Conservation (phyloP, 257 asterid species). For the Penstemon newberryi region DNA sequence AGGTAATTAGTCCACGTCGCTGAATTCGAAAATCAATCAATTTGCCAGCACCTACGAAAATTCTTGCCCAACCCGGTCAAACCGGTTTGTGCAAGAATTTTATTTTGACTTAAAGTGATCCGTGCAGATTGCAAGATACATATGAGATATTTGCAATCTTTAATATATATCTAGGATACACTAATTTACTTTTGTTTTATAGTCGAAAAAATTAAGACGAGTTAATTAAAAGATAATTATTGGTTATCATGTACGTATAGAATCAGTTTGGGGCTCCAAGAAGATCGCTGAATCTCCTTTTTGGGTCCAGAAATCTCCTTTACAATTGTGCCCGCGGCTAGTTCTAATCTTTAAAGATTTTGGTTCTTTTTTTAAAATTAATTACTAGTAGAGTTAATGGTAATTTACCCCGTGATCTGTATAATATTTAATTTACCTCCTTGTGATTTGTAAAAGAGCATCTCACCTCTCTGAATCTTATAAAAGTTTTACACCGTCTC, state of each 20-base stretch:
- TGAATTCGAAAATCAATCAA: no score
- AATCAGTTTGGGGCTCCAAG: constrained; percentile 34
- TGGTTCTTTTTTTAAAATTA: constrained; percentile 11
- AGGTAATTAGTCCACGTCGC: no score
- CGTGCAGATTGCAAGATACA: background rate
- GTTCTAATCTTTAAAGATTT: constrained; percentile 20
- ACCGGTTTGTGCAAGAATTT: no score
- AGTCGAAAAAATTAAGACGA: background rate
- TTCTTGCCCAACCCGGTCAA: no score
- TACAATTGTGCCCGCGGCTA: constrained; percentile 22
- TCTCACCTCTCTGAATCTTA: no score
- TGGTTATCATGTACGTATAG: constrained; percentile 6
- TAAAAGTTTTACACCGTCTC: no score
- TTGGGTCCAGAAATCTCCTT: constrained; percentile 35
- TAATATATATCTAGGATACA: no score
- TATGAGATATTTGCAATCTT: background rate
- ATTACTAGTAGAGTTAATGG: background rate
- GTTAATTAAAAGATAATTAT: background rate
- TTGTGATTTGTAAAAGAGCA: no score
- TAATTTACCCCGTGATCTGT: no score
- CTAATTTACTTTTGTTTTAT: background rate
- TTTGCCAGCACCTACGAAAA: no score
- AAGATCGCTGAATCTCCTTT: constrained; percentile 39
- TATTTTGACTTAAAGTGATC: background rate
- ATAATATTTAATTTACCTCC: no score